These are phyloP conservation scores for Claviceps monticola DNA, from an alignment of 2,329 filamentous ascomycete species.

Conservation along the genomic window DNA sequence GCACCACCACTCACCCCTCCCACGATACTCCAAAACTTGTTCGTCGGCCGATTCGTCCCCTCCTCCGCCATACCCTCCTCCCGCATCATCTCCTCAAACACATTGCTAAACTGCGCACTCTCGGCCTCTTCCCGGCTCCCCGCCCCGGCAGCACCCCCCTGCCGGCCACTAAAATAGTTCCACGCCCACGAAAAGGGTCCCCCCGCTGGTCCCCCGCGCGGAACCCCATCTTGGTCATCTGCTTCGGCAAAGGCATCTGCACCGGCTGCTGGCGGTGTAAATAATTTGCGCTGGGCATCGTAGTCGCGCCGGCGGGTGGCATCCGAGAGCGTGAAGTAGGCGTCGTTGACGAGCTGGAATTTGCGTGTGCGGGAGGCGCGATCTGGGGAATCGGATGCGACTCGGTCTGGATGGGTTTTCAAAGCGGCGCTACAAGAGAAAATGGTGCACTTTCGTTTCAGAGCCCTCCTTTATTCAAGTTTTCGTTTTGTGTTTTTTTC, in stretches of 20 bases:
- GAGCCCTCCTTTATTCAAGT: neutral
- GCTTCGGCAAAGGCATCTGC: constrained; percentile 29
- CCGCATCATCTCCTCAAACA: constrained; percentile 82
- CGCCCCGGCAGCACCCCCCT: constrained; percentile 7
- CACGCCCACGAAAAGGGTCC: constrained; percentile 66
- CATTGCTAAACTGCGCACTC: constrained; percentile 73
- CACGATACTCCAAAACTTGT: constrained; percentile 74
- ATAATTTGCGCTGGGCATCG: constrained; percentile 46
- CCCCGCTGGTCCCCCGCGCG: constrained; percentile 14
- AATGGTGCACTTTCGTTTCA: too few relatives aligned
- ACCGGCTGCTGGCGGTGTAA: constrained; percentile 12
- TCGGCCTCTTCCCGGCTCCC: constrained; percentile 40
- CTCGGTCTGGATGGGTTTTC: constrained; percentile 87
- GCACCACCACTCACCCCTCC: constrained; percentile 79
- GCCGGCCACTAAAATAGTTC: constrained; percentile 39
- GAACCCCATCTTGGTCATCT: constrained; percentile 23
- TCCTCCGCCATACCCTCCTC: constrained; percentile 73
- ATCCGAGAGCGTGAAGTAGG: constrained; percentile 86
- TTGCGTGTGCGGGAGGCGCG: constrained; percentile 67
- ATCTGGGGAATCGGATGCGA: constrained; percentile 71
- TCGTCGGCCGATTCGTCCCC: constrained; percentile 42
- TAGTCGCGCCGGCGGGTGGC: constrained; percentile 65
- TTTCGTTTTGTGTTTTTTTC: neutral
- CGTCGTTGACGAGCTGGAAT: constrained; percentile 87
- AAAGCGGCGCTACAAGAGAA: constrained; percentile 53